A percentile compares a stretch with the other conserved stretches of the same genome.
Evolutionary conservation across 2,329 filamentous ascomycete species (phyloP).

Genomic region (Biscogniauxia sp.): DNA sequence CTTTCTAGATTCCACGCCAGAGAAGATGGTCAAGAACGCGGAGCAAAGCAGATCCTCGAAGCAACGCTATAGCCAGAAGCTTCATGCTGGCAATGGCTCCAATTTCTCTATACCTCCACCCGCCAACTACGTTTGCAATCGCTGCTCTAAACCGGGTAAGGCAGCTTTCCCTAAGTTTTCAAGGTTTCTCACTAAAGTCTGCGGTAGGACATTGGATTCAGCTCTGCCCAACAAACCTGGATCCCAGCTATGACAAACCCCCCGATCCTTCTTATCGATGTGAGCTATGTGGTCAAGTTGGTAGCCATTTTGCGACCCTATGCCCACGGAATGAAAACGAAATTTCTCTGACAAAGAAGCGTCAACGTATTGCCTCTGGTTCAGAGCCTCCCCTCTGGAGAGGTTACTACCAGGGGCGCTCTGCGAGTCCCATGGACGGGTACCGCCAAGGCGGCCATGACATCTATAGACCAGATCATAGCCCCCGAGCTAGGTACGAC

Average conservation of each 20-base stretch:
- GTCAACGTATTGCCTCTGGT: constrained; percentile 16
- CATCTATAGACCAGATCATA: constrained; percentile 10
- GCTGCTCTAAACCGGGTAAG: constrained; percentile 33
- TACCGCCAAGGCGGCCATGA: constrained; percentile 3
- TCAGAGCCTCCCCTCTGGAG: not conserved
- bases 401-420: constrained; percentile 2
- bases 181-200: constrained; percentile 8
- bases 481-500: constrained; percentile 2
- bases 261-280: constrained; percentile 35
- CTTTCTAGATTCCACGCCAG: constrained; percentile 4
- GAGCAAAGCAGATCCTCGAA: not conserved
- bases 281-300: constrained; percentile 32
- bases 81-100: not conserved
- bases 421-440: constrained; percentile 4
- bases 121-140: constrained; percentile 31
- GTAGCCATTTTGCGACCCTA: constrained; percentile 35
- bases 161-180: not conserved
- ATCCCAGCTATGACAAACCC: constrained; percentile 35
- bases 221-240: constrained; percentile 42
- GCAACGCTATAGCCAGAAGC: constrained; percentile 4
- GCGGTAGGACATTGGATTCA: constrained; percentile 38
- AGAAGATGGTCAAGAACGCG: not conserved
- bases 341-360: constrained; percentile 34
- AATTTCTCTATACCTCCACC: constrained; percentile 6
- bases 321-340: constrained; percentile 36